These are phyloP conservation scores for Phytophthora colocasiae DNA, from an alignment of 352 stramenopile genomes.

Conservation along the genomic window DNA sequence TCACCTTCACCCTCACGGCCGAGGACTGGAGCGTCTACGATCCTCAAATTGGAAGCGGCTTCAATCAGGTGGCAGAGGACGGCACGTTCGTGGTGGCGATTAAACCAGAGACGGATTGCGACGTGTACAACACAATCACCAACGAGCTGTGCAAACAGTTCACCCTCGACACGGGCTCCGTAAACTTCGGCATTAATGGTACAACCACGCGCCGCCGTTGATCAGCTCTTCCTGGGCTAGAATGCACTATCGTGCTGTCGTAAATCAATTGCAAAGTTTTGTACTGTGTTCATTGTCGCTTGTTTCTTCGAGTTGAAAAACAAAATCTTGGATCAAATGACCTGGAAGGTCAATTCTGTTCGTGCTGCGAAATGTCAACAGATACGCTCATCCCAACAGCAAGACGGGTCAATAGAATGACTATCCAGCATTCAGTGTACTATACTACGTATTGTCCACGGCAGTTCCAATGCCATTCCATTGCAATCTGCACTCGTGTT, in stretches of 20 bases:
- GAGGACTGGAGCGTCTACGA: slow-evolving; percentile 72
- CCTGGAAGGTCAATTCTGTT: not conserved
- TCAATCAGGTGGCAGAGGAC: slow-evolving; percentile 68
- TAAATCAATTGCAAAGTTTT: not conserved
- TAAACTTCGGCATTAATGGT: slow-evolving; percentile 39
- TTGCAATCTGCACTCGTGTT: not conserved
- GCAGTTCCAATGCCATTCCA: slow-evolving; percentile 8
- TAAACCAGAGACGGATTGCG: slow-evolving; percentile 77
- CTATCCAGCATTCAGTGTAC: slow-evolving; percentile 14
- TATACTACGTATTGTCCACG: slow-evolving; percentile 14
- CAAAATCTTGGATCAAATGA: no score
- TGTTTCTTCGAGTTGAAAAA: no score
- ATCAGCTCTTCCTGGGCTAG: not conserved
- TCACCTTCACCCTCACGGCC: slow-evolving; percentile 54
- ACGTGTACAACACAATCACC: slow-evolving; percentile 56
- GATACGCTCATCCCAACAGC: slow-evolving; percentile 8
- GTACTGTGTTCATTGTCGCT: no score
- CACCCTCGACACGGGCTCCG: slow-evolving; percentile 39
- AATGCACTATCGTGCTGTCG: not conserved
- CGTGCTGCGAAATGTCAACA: slow-evolving; percentile 26
- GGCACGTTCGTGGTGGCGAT: slow-evolving; percentile 74
- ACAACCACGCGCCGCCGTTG: slow-evolving; percentile 28
- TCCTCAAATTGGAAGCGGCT: slow-evolving; percentile 67
- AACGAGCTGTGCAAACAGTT: slow-evolving; percentile 59
- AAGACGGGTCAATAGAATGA: slow-evolving; percentile 10